Evolutionary conservation across 345 rosid genomes (phyloP).

Genomic region (Pelargonium nanum): DNA sequence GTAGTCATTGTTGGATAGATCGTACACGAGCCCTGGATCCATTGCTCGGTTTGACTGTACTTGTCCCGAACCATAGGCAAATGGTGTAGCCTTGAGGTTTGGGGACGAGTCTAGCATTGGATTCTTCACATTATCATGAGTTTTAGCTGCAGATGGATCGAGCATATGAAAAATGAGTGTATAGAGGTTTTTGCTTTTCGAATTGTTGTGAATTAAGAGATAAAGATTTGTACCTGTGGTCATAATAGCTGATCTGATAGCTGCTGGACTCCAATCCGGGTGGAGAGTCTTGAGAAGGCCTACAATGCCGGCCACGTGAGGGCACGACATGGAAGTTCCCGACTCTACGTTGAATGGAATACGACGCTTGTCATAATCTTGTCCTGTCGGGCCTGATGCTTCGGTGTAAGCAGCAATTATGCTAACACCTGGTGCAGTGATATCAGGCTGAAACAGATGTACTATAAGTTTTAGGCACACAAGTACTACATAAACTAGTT

Average conservation of each 20-base stretch:
- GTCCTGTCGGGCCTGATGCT: conserved; percentile 14
- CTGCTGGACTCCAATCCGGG: conserved; percentile 43
- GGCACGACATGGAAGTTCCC: conserved; percentile 54
- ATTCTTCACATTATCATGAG: conserved; percentile 9
- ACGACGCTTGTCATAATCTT: conserved; percentile 17
- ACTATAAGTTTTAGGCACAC: neutral
- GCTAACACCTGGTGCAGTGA: conserved; percentile 47
- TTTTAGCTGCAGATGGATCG: conserved; percentile 16
- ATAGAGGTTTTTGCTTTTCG: neutral
- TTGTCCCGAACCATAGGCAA: conserved; percentile 42
- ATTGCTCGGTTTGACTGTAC: conserved; percentile 29
- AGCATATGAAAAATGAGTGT: neutral
- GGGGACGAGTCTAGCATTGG: conserved; percentile 17
- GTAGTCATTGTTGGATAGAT: conserved; percentile 20
- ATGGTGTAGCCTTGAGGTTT: conserved; percentile 27
- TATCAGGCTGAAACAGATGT: conserved; percentile 30
- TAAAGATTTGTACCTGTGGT: conserved; percentile 24
- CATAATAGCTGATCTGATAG: conserved; percentile 41
- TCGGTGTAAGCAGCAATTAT: conserved; percentile 32
- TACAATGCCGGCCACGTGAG: conserved; percentile 39
- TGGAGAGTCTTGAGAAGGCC: conserved; percentile 39
- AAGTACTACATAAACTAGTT: no score
- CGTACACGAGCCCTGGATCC: conserved; percentile 53
- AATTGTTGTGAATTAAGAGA: neutral
- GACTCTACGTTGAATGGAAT: conserved; percentile 18